These are phyloP conservation scores for Capronia americana DNA, from an alignment of 2,329 filamentous ascomycete species.

Conservation along the genomic window DNA sequence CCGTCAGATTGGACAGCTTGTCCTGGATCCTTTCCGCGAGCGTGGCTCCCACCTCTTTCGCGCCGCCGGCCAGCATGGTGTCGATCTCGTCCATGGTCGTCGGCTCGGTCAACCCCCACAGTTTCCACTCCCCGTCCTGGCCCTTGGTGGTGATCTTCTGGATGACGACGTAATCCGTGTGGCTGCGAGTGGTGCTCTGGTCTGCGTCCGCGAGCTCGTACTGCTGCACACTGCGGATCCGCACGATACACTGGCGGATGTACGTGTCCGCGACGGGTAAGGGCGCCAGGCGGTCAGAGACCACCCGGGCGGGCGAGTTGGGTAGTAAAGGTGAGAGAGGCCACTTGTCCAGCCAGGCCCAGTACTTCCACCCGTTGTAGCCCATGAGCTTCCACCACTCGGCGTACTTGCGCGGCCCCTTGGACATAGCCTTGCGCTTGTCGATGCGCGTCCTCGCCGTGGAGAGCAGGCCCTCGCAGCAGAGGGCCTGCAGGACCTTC, in stretches of 20 bases:
- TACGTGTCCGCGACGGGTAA: slow-evolving; percentile 51
- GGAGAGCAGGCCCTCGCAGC: slow-evolving; percentile 48
- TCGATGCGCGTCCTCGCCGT: slow-evolving; percentile 46
- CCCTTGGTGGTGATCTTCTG: slow-evolving; percentile 54
- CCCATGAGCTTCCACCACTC: slow-evolving; percentile 27
- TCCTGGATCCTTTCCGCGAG: slow-evolving; percentile 16
- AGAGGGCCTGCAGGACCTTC: slow-evolving; percentile 45
- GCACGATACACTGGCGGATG: slow-evolving; percentile 49
- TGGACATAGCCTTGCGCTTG: slow-evolving; percentile 38
- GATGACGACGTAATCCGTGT: slow-evolving; percentile 58
- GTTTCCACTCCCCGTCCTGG: slow-evolving; percentile 53
- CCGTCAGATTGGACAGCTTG: slow-evolving; percentile 8
- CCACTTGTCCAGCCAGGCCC: slow-evolving; percentile 35
- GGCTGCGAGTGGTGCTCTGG: neutral
- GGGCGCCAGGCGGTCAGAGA: slow-evolving; percentile 51
- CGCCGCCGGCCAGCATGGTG: slow-evolving; percentile 23
- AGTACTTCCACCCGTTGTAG: slow-evolving; percentile 45
- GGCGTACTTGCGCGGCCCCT: neutral
- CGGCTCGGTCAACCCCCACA: slow-evolving; percentile 53
- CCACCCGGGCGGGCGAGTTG: slow-evolving; percentile 45
- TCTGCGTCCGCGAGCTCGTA: slow-evolving; percentile 39
- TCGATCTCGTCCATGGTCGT: slow-evolving; percentile 31
- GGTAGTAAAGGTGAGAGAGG: slow-evolving; percentile 46
- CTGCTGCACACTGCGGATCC: slow-evolving; percentile 49
- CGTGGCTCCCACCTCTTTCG: neutral